Conservation (phyloP, 2,329 filamentous ascomycete genomes). For the Colletotrichum somersetense region DNA sequence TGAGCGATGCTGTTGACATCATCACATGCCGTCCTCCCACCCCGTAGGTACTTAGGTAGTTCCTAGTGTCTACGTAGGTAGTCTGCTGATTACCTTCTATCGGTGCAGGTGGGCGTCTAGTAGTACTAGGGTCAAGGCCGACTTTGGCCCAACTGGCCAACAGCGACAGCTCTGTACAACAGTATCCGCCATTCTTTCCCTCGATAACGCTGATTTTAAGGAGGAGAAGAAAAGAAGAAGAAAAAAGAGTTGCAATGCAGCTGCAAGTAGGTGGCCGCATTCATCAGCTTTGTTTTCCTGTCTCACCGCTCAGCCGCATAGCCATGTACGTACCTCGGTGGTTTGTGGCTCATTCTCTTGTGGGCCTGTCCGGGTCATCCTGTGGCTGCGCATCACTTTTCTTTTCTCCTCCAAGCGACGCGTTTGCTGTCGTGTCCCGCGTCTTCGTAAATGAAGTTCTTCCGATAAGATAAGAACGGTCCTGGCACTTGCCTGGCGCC, state of each 20-base stretch:
- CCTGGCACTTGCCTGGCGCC: not conserved
- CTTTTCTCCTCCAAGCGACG: not conserved
- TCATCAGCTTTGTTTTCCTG: no score
- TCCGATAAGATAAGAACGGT: constrained; percentile 35
- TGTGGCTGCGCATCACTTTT: not conserved
- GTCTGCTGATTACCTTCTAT: no score
- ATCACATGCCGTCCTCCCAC: constrained; percentile 26
- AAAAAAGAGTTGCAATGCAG: not conserved
- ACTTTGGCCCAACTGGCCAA: not conserved
- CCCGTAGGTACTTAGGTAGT: no score
- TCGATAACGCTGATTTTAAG: no score
- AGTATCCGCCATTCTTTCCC: not conserved
- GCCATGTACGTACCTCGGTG: no score
- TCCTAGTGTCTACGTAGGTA: no score
- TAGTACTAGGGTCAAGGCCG: not conserved
- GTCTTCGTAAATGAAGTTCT: not conserved
- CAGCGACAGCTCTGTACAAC: constrained; percentile 1
- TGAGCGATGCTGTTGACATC: constrained; percentile 30
- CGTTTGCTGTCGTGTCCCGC: constrained; percentile 9
- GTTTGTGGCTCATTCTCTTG: not conserved
- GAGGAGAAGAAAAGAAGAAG: not conserved
- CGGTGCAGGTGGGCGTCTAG: not conserved
- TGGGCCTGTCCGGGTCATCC: not conserved
- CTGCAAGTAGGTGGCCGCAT: not conserved
- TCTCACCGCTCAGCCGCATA: not conserved